These are phyloP conservation scores for Fusarium bulbicola DNA, from an alignment of 2,329 filamentous ascomycete genomes.

Conservation along the genomic window DNA sequence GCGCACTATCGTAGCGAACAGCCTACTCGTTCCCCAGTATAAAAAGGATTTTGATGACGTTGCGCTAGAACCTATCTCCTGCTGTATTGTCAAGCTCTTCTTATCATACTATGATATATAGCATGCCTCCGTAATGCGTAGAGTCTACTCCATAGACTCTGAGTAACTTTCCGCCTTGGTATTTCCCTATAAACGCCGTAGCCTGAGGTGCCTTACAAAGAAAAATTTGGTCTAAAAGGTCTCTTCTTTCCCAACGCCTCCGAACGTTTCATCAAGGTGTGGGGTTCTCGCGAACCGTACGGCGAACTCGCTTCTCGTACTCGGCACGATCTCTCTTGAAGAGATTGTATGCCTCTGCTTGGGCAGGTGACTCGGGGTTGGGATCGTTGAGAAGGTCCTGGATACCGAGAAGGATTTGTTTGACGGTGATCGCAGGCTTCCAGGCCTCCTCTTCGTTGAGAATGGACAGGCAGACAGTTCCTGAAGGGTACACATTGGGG, in stretches of 20 bases:
- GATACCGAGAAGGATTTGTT: constrained; percentile 95
- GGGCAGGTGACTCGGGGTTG: constrained; percentile 95
- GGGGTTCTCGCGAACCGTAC: constrained; percentile 89
- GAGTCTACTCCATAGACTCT: constrained; percentile 9
- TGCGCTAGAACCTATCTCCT: background rate
- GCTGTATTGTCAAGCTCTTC: constrained; percentile 12
- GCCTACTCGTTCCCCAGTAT: background rate
- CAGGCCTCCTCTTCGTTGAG: constrained; percentile 98
- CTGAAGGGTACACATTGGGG: constrained; percentile 97
- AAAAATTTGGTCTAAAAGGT: constrained; percentile 25
- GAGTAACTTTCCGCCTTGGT: constrained; percentile 43
- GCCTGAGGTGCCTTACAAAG: constrained; percentile 36
- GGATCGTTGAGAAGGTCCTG: constrained; percentile 96
- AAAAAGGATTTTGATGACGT: background rate
- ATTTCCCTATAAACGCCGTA: constrained; percentile 46
- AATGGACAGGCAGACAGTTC: constrained; percentile 96
- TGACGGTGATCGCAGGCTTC: constrained; percentile 98
- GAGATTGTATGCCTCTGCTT: constrained; percentile 96
- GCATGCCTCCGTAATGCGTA: background rate
- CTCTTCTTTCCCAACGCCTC: constrained; percentile 1
- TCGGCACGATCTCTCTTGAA: constrained; percentile 89
- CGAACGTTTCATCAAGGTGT: constrained; percentile 63
- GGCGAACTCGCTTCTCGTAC: constrained; percentile 88
- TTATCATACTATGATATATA: constrained; percentile 27
- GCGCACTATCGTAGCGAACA: background rate